Evolutionary conservation across 1,284 basidiomycete species (phyloP), one percentile per base, ranked within the genome.

Genomic region (Somion occarium): DNA sequence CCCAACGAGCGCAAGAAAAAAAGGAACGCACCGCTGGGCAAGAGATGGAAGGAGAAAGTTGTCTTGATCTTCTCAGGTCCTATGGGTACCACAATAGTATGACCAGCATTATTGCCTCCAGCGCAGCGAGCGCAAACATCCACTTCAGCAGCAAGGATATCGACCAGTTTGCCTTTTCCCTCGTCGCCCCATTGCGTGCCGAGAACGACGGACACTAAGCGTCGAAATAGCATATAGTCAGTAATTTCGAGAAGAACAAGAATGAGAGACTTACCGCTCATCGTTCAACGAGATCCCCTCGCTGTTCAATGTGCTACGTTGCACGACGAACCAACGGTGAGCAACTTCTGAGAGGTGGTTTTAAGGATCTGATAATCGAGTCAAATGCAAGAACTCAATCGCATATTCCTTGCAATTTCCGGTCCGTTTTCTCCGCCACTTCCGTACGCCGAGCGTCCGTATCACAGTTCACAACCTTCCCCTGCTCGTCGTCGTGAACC

Each of bases 71-170:
- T 83, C 66, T 80, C 83, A 63, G 76, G 79, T 51, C 73, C 84
- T 59, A 80, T 75, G 44, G 90, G 86, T 37, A 88, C 92, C 57
- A 99, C 90, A 68, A 99, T 98, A 27, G 97, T 99, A 72, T 99
- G 96, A 4, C 96, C 97, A 39, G 96, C 96, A 68, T 99, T 99
- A 76, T 98, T 98, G 18, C 96, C 97, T 24, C 96, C 96, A 4
- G 96, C 96, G 69, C 94, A 98, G 44, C 96, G 83, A 30, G 95
- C 96, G 65, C 95, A 98, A 64, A 99, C 72, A 68, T 99, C 96
- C 60, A 85, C 82, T 50, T 96, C 83, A 19, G 87, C 90, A 44
- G 92, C 80, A 60, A 97, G 78, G 66, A 97, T 88, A 70, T 99
- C 93, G 55, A 95, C 93, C 55, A 98, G 84, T 72, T 98, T 96